Evolutionary conservation across 495 filamentous ascomycete species (phyloP), one percentile per base, ranked within the genome.

Genomic region (Darksidea phi): DNA sequence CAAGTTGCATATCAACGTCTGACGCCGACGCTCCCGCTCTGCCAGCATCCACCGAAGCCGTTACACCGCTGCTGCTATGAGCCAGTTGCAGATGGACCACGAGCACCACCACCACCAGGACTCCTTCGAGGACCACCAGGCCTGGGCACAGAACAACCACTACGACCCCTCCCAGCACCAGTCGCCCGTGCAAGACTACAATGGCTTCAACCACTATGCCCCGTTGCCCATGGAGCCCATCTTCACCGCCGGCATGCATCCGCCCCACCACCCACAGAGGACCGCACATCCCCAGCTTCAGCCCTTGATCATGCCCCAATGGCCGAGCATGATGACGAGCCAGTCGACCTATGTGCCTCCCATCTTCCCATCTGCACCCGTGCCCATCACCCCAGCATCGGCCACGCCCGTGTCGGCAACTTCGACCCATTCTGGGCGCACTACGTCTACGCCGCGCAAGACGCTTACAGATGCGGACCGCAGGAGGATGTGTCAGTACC

Each of bases 401-500:
- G 71, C 74, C 42, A 74, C 77, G 10, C 75, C 74, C 11, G 53
- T 73, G 10, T 75, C 82, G 71, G 71, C 66, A 69, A 49, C 75
- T 68, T 68, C 75, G 72, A 73, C 72, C 52, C 48, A 59, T 76
- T 69, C 78, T 6, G 41, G 41, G 32, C 69, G 67, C n/a, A 70
- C 72, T 1, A 70, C 73, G 18, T 75, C 88, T 49, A 87, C 89
- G 28, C 88, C 90, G 6, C 81, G 94, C 67, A 90, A 88, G 73
- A 97, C 95, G 0, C 79, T 99, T 65, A 97, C 94, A 21, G 93
- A 97, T 74, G 85, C 88, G 28, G 92, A 97, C 70, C 84, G 94
- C 51, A 84, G 91, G 56, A 83, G 84, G 51, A 99, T 99, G 92
- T 97, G 94, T 72, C 80, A 90, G 67, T 99, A 95, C 74, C 89